Conservation (phyloP, 163 green algal species). For the Prototheca wickerhamii region DNA sequence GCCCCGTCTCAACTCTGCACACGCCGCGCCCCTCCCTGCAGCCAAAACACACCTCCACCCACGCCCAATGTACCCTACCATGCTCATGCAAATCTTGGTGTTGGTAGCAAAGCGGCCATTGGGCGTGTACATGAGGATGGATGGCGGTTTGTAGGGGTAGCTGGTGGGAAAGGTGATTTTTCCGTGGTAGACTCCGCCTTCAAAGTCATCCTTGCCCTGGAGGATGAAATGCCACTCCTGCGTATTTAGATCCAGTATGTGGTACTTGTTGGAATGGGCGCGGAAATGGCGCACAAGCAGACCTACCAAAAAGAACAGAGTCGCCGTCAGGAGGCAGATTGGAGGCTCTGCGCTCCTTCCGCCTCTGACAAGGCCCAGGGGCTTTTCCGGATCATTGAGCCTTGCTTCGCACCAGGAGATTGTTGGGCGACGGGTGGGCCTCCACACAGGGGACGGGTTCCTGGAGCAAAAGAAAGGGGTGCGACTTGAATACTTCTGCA, state of each 20-base stretch:
- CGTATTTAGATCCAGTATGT: background rate
- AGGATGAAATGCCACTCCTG: constrained; percentile 59
- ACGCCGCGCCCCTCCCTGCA: too few relatives aligned
- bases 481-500: background rate
- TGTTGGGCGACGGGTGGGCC: constrained; percentile 41
- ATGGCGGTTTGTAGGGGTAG: constrained; percentile 79
- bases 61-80: background rate
- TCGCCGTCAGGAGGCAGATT: background rate
- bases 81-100: constrained; percentile 70
- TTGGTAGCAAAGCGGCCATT: constrained; percentile 78
- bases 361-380: background rate
- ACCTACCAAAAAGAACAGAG: background rate
- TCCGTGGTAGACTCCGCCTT: constrained; percentile 53
- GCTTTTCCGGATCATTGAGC: constrained; percentile 1
- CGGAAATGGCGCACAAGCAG: background rate
- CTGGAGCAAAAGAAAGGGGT: constrained; percentile 9
- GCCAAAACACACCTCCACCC: too few relatives aligned
- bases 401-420: constrained; percentile 34
- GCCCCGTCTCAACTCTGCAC: too few relatives aligned
- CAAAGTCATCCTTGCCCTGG: constrained; percentile 46
- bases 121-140: constrained; percentile 81
- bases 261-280: background rate
- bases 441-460: constrained; percentile 44
- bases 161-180: constrained; percentile 56
- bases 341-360: background rate